phyloP scores from a whole-genome alignment of 305 asterid species.

The Fraxinus dipetala region DNA sequence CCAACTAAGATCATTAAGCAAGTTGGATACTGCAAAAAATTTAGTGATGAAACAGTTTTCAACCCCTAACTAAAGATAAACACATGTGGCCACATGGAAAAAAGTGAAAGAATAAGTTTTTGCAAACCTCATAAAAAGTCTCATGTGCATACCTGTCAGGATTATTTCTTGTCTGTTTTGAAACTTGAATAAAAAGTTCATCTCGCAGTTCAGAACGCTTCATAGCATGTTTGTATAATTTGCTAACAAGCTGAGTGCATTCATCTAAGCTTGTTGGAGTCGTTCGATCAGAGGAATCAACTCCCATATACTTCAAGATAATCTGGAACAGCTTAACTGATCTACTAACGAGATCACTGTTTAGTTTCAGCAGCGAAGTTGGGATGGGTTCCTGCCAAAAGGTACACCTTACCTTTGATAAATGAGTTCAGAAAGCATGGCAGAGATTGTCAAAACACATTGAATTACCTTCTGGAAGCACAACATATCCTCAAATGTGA shows the following conservation, averaged over 20 bases:
- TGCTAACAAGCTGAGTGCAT: conserved; percentile 72
- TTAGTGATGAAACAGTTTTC: conserved; percentile 6
- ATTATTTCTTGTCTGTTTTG: conserved; percentile 90
- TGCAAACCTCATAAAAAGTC: conserved; percentile 6
- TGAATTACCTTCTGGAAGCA: conserved; percentile 74
- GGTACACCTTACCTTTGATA: conserved; percentile 29
- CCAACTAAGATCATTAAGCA: conserved; percentile 20
- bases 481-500: conserved; percentile 94
- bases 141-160: conserved; percentile 61
- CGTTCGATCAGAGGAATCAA: conserved; percentile 70
- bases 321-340: conserved; percentile 87
- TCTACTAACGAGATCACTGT: conserved; percentile 68
- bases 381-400: conserved; percentile 84
- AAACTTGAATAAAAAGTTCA: conserved; percentile 85
- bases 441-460: conserved; percentile 15
- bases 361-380: conserved; percentile 75
- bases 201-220: conserved; percentile 94
- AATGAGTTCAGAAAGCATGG: conserved; percentile 11
- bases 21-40: background rate
- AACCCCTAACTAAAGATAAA: conserved; percentile 7
- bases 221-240: conserved; percentile 82
- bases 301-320: conserved; percentile 83
- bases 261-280: conserved; percentile 64
- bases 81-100: background rate
- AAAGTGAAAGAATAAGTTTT: conserved; percentile 2